Evolutionary conservation across 495 filamentous ascomycete species (phyloP).

Genomic region (Cetradonia linearis): DNA sequence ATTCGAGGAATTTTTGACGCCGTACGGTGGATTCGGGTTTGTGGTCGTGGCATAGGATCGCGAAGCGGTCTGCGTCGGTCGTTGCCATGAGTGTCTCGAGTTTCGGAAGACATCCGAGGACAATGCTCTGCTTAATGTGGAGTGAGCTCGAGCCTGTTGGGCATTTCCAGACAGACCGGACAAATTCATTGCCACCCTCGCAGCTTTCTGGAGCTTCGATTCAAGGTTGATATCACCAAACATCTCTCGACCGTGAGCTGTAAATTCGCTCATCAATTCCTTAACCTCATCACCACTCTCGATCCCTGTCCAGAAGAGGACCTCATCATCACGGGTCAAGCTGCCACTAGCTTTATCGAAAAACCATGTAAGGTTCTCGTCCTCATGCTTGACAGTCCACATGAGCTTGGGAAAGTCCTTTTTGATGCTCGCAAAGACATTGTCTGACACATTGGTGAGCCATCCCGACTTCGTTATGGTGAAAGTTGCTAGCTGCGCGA

Average conservation of each 20-base stretch:
- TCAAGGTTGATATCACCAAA: slow-evolving; percentile 88
- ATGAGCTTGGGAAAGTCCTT: slow-evolving; percentile 85
- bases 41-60: slow-evolving; percentile 52
- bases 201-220: slow-evolving; percentile 67
- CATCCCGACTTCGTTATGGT: slow-evolving; percentile 93
- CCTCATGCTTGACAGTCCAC: slow-evolving; percentile 95
- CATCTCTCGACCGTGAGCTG: slow-evolving; percentile 71
- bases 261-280: slow-evolving; percentile 80
- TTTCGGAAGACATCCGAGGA: slow-evolving; percentile 33
- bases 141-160: slow-evolving; percentile 54
- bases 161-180: background rate
- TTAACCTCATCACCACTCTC: slow-evolving; percentile 77
- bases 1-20: slow-evolving; percentile 82
- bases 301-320: slow-evolving; percentile 95
- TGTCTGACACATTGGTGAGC: slow-evolving; percentile 94
- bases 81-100: slow-evolving; percentile 20
- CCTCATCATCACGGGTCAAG: slow-evolving; percentile 70
- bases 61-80: background rate
- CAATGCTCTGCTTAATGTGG: slow-evolving; percentile 33
- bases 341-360: slow-evolving; percentile 95
- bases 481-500: slow-evolving; percentile 81
- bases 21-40: slow-evolving; percentile 96
- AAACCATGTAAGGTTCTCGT: slow-evolving; percentile 98
- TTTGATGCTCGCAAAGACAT: slow-evolving; percentile 86
- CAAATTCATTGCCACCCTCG: slow-evolving; percentile 49